Evolutionary conservation across 1,284 basidiomycete genomes (phyloP).

Genomic region (Ustilago nuda): DNA sequence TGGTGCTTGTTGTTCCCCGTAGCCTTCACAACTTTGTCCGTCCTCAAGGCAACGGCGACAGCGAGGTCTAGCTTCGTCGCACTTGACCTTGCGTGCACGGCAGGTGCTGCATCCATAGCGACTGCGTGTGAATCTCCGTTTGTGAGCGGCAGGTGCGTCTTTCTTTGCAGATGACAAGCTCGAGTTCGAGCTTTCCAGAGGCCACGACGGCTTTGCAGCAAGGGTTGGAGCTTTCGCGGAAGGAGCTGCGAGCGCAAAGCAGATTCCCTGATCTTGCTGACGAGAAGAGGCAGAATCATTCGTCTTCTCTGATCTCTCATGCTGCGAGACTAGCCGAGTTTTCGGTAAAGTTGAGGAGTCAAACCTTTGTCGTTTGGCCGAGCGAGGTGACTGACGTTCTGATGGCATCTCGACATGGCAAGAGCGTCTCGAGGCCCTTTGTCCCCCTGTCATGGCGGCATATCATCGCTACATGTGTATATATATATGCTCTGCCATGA

Average conservation of each 20-base stretch:
- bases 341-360: not conserved
- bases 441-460: too few relatives aligned
- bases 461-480: too few relatives aligned
- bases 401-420: too few relatives aligned
- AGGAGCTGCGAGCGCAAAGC: not conserved
- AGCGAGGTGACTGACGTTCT: not conserved
- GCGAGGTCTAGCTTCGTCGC: constrained; percentile 26
- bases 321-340: not conserved
- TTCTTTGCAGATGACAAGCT: not conserved
- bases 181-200: not conserved
- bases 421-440: too few relatives aligned
- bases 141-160: constrained; percentile 5
- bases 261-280: too few relatives aligned
- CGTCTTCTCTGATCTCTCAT: not conserved
- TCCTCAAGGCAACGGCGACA: constrained; percentile 24
- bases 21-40: constrained; percentile 6
- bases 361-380: not conserved
- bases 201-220: constrained; percentile 5
- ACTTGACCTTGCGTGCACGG: constrained; percentile 26
- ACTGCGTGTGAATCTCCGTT: constrained; percentile 18
- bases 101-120: constrained; percentile 21
- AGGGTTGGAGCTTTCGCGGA: not conserved
- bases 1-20: constrained; percentile 2
- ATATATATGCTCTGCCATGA: too few relatives aligned
- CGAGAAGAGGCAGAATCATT: not conserved